Evolutionary conservation across 805 yeast genomes (phyloP), one percentile per base, ranked within the genome.

Genomic region (Nakazawaea peltata): DNA sequence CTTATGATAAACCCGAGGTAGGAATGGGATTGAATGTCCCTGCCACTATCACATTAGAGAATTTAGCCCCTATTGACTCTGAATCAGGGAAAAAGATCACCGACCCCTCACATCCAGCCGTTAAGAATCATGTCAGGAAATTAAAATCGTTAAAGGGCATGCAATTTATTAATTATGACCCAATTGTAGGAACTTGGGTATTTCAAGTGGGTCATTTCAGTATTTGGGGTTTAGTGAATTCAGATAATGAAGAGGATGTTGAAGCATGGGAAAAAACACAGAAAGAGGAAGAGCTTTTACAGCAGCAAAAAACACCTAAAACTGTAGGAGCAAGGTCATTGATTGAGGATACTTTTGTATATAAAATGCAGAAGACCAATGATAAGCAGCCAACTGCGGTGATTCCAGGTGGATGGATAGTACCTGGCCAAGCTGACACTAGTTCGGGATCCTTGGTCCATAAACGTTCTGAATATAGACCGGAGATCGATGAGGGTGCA

Each of bases 161-260:
- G 78, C 77, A 78, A 42, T 86, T 82, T 51, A 64, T 88, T 11
- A 79, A 87, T 4, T 87, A 79, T 50, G 87, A 82, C 47, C 86
- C 87, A 3, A 65, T 77, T 19, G 71, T 74, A 4, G 84, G 85
- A 24, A 57, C 71, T 4, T 87, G 88, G 86, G 76, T 80, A 1
- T 87, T 85, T 57, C 72, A 67, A 46, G 96, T 88, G 7, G 77
- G 81, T 45, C 98, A 92, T 61, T 92, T 92, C 50, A 86, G 95
- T 61, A 74, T 83, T 5, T 92, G 97, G 96, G 97, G 97, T 5
- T 58, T 92, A 26, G 68, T 80, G 13, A 82, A 77, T 44, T 85
- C 79, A 18, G 76, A 69, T 16, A 75, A 68, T 27, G 77, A 63
- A 11, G 71, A 69, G 26, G 86, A 76, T 43, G 66, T 62, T 9